phyloP scores from a whole-genome alignment of 495 filamentous ascomycete species.

The Xylaria telfairii region DNA sequence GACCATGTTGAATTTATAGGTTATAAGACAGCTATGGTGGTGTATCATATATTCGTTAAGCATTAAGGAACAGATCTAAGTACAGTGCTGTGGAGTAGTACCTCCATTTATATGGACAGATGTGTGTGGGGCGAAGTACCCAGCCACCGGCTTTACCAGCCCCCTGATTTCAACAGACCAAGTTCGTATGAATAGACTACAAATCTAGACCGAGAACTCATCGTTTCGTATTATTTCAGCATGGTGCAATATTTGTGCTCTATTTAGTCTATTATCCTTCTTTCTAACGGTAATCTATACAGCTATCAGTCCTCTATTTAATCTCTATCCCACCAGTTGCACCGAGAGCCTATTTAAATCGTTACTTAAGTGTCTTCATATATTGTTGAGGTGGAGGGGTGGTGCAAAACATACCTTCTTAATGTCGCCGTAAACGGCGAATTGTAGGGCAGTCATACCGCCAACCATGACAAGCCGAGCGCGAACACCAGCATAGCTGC shows the following conservation, averaged over 20 bases:
- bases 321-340: slow-evolving; percentile 30
- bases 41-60: too few species aligned
- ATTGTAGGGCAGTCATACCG: slow-evolving; percentile 78
- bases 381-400: neutral
- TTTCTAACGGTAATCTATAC: slow-evolving; percentile 3
- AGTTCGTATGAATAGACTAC: neutral
- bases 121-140: too few species aligned
- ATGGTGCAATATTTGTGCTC: neutral
- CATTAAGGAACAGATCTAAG: too few species aligned
- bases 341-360: slow-evolving; percentile 34
- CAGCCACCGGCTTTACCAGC: too few species aligned
- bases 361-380: slow-evolving; percentile 16
- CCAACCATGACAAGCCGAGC: slow-evolving; percentile 78
- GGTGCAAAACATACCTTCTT: slow-evolving; percentile 51
- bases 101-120: too few species aligned
- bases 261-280: slow-evolving; percentile 1
- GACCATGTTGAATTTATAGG: too few species aligned
- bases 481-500: slow-evolving; percentile 77
- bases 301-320: neutral
- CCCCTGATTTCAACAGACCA: too few species aligned
- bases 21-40: too few species aligned
- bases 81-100: too few species aligned
- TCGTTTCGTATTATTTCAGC: neutral
- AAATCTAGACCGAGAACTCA: neutral
- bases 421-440: slow-evolving; percentile 82